Percentiles rank a stretch among this genome's conserved stretches.
phyloP scores from a whole-genome alignment of 371 early-diverging fungal species.

The Rhizopus delemar region DNA sequence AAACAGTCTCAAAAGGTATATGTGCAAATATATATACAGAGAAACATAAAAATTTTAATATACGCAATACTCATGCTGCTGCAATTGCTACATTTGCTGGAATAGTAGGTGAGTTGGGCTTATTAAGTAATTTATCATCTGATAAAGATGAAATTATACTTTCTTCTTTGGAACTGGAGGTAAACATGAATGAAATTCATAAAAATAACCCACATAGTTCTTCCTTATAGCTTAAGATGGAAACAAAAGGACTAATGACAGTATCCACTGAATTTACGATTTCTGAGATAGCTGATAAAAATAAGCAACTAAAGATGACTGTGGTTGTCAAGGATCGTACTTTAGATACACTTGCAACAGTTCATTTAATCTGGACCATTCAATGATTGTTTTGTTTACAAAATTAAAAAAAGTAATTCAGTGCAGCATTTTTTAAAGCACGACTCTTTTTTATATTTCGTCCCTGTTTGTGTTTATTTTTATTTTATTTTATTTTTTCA shows the following conservation, averaged over 20 bases:
- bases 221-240: conserved; percentile 43
- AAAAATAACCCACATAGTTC: neutral
- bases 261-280: conserved; percentile 44
- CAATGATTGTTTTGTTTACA: neutral
- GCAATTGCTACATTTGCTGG: conserved; percentile 66
- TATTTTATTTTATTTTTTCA: conserved; percentile 8
- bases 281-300: conserved; percentile 22
- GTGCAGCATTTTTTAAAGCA: neutral
- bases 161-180: conserved; percentile 8
- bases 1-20: conserved; percentile 32
- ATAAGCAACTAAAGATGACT: conserved; percentile 35
- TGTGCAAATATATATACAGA: neutral
- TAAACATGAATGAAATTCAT: neutral
- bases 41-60: neutral
- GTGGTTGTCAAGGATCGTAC: conserved; percentile 52
- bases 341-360: conserved; percentile 51
- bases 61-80: conserved; percentile 53
- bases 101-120: conserved; percentile 58
- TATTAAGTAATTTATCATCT: conserved; percentile 37
- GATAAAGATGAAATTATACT: conserved; percentile 10
- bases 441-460: conserved; percentile 4
- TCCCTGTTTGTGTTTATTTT: neutral
- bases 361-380: conserved; percentile 39
- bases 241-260: conserved; percentile 51
- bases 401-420: neutral